Base-by-base conservation (phyloP, 371 early-diverging fungal genomes). In the Actinomortierella ambigua region DNA sequence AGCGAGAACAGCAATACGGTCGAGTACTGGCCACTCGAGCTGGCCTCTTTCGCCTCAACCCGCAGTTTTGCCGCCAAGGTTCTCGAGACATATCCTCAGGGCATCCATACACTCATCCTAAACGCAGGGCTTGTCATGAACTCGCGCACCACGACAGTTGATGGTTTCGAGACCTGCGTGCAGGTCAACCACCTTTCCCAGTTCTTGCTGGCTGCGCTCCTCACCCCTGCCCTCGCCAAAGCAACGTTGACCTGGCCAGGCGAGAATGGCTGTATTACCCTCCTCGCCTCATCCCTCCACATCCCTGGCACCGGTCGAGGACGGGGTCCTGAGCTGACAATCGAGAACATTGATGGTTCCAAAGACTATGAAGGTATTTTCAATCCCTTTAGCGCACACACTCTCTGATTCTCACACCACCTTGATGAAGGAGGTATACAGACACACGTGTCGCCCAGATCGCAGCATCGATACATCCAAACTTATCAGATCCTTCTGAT, bases 171-270 rank as follows among this genome's bases (percentile, higher is more conserved):
- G 59, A 57, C 46, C 17, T 78, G 64, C 50, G 52, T 77, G 48
- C 79, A 79, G 34, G 65, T 68, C 23, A 79, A 77, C 53, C 79
- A 79, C 44, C 71, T 78, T 1, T 65, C 79, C n/a, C 68, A 75
- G 43, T 67, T 79, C 55, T 53, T 79, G 34, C 55, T 79, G 46
- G 43, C 65, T 1, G 55, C 75, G 15, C 39, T 76, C 23, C 50
- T 79, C 23, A 29, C 76, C 26, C 76, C 76, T 17, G 49, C 54
- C 6, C 50, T 77, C 26, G 51, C 53, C 15, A 47, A 50, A 17
- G 65, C 60, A 22, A 55, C 61, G 34, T 26, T 22, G 8, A 56
- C 53, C 18, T 54, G 59, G 41, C 60, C 69, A n/a, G 20, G 54
- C 63, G 57, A 63, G 24, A 57, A 64, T 11, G 47, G 65, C 1